Conservation (phyloP, 306 rosid genomes). For the Mimosa bimucronata region DNA sequence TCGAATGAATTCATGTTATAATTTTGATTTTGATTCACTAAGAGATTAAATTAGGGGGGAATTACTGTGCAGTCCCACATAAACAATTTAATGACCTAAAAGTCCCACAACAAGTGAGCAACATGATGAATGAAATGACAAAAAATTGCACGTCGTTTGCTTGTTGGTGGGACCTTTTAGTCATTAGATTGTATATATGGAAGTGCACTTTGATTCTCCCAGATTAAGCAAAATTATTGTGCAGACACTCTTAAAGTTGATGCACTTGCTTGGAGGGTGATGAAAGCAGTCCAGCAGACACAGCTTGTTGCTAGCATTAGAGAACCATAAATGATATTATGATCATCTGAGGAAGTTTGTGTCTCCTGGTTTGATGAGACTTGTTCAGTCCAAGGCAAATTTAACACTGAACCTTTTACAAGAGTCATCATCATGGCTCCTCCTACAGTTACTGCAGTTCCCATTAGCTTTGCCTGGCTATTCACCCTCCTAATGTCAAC, state of each 20-base stretch:
- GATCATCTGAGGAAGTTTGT: conserved; percentile 25
- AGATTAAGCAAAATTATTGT: too few species aligned
- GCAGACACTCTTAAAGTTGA: too few species aligned
- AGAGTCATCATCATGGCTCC: conserved; percentile 64
- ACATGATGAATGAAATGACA: too few species aligned
- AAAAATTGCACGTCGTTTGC: too few species aligned
- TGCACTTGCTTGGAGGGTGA: conserved; percentile 52
- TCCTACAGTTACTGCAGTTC: conserved; percentile 50
- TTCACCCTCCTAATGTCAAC: conserved; percentile 41
- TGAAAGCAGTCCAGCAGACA: conserved; percentile 53
- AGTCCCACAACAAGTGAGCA: too few species aligned
- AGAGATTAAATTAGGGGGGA: too few species aligned
- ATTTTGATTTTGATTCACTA: neutral
- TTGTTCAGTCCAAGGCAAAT: conserved; percentile 46
- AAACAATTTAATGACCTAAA: too few species aligned
- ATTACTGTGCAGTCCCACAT: too few species aligned
- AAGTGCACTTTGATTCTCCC: too few species aligned
- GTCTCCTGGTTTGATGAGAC: conserved; percentile 18
- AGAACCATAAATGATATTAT: conserved; percentile 53
- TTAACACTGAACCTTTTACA: conserved; percentile 44
- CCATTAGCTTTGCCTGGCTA: conserved; percentile 50
- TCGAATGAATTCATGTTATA: too few species aligned
- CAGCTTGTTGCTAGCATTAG: conserved; percentile 50
- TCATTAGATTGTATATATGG: too few species aligned
- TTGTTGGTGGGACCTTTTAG: too few species aligned